Base-by-base conservation (phyloP, 1,284 basidiomycete genomes). In the Papiliotrema fonsecae region DNA sequence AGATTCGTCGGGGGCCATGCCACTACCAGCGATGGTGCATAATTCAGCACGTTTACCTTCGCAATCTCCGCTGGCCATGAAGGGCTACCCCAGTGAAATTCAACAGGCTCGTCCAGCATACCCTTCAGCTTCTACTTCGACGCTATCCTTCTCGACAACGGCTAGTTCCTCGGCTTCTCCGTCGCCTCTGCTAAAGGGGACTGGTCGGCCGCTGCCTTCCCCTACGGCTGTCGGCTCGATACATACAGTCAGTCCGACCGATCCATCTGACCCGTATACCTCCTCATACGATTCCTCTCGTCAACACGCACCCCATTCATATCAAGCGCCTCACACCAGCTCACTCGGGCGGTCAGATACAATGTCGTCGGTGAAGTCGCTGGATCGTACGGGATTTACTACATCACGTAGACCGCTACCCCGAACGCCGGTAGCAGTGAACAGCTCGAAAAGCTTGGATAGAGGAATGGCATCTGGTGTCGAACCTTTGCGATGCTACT, bases 331-430 rank as follows among this genome's bases (percentile, higher is more conserved):
- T 6, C 19, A 22, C 14, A 31, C 31, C 22, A 16, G 41, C 19
- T 19, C 25, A 1, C 49, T 70, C 10, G 65, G 70, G 21, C 58
- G 70, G 9, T 69, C 69, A 1, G 68, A 72, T 45, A 72, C 71
- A 0, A 42, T 70, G 26, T 65, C 68, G 7, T 71, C 70, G 1
- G 55, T 73, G 27, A 67, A 64, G 45, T 72, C 70, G 1, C 54
- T 72, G 1, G 70, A 72, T 50, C 60, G 68, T 0, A 49, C 51
- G n/a, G 60, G 53, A 5, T 65, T 61, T 40, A 45, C 48, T n/a
- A 56, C 49, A 1, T 43, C 50, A 22, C 54, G 56, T 32, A 49
- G 71, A 22, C 56, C 62, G 1, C 52, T 74, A 19, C 72, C 72
- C 1, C 62, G 58, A 38, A 67, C 71, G 1, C 70, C 69, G 1